phyloP scores from a whole-genome alignment of 2,329 filamentous ascomycete species.

The Ciborinia camelliae region DNA sequence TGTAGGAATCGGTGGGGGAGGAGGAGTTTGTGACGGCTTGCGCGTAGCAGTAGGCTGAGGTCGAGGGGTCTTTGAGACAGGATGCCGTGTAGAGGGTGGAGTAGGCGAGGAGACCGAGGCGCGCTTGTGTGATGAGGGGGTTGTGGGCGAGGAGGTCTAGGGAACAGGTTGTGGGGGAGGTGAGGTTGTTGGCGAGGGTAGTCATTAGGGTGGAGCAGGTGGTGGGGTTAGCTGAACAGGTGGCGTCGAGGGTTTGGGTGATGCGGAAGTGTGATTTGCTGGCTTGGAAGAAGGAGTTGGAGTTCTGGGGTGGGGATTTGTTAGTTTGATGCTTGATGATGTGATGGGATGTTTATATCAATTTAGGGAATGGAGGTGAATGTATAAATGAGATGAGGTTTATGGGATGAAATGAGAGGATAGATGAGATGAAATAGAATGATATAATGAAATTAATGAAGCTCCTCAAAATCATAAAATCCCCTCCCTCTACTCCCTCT shows the following conservation, averaged over 20 bases:
- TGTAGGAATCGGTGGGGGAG: conserved; percentile 68
- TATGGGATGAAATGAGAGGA: too few species aligned
- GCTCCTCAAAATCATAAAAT: too few species aligned
- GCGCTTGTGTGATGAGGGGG: conserved; percentile 68
- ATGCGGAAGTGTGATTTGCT: conserved; percentile 68
- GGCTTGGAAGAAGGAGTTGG: conserved; percentile 77
- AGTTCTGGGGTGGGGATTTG: conserved; percentile 55
- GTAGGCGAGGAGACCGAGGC: conserved; percentile 74
- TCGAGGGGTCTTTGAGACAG: conserved; percentile 71
- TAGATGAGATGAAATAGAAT: too few species aligned
- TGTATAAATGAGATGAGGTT: not conserved
- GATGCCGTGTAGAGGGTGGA: conserved; percentile 73
- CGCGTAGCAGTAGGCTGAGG: conserved; percentile 81
- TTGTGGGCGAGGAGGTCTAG: conserved; percentile 66
- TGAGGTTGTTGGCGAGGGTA: conserved; percentile 62
- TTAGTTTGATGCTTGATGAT: conserved; percentile 49
- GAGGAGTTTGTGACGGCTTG: conserved; percentile 75
- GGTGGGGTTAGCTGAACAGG: conserved; percentile 66
- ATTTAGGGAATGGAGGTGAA: not conserved
- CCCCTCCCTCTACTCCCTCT: too few species aligned
- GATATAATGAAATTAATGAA: too few species aligned
- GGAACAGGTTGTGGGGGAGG: conserved; percentile 61
- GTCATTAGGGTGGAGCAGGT: conserved; percentile 65
- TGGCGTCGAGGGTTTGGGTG: conserved; percentile 72
- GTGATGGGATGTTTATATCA: conserved; percentile 16